Percentiles rank a stretch among this genome's conserved stretches.
These are phyloP conservation scores for Calonectria montana DNA, from an alignment of 2,329 filamentous ascomycete genomes.

Conservation along the genomic window DNA sequence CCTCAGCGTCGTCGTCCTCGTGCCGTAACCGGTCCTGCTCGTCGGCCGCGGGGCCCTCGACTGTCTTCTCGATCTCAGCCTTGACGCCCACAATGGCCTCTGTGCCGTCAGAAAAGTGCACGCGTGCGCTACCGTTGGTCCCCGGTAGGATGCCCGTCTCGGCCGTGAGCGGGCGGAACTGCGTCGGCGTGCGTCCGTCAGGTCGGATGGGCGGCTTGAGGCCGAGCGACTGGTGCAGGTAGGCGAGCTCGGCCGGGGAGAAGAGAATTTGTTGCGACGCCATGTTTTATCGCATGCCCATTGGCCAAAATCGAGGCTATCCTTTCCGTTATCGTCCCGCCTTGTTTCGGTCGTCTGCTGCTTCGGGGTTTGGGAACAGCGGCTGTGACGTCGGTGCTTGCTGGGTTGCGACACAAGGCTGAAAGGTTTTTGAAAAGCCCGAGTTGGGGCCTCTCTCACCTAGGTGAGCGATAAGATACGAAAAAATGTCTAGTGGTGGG, in stretches of 20 bases:
- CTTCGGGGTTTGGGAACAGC: neutral
- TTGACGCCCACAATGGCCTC: conserved; percentile 97
- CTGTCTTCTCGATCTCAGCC: conserved; percentile 87
- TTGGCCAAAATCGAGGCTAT: neutral
- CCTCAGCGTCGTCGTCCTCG: conserved; percentile 52
- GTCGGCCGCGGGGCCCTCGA: conserved; percentile 37
- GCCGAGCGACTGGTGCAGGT: conserved; percentile 88
- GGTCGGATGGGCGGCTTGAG: conserved; percentile 87
- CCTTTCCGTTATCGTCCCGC: neutral
- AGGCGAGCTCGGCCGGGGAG: conserved; percentile 95
- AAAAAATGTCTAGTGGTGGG: conserved; percentile 37
- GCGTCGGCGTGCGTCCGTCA: conserved; percentile 82
- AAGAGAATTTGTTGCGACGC: conserved; percentile 79
- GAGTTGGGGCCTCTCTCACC: conserved; percentile 40
- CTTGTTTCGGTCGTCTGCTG: neutral
- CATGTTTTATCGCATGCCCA: conserved; percentile 55
- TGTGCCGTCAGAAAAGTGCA: conserved; percentile 94
- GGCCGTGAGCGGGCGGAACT: conserved; percentile 91
- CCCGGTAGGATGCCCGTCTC: conserved; percentile 91
- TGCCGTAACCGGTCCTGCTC: conserved; percentile 47
- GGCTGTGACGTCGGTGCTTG: conserved; percentile 14
- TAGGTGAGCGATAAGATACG: conserved; percentile 49
- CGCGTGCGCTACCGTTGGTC: conserved; percentile 90
- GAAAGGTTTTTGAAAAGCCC: conserved; percentile 41
- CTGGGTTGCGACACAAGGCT: conserved; percentile 18